Percentiles rank a stretch among this genome's conserved stretches.
These are phyloP conservation scores for Xerocomellus amylosporus DNA, from an alignment of 768 basidiomycete genomes.

Conservation along the genomic window DNA sequence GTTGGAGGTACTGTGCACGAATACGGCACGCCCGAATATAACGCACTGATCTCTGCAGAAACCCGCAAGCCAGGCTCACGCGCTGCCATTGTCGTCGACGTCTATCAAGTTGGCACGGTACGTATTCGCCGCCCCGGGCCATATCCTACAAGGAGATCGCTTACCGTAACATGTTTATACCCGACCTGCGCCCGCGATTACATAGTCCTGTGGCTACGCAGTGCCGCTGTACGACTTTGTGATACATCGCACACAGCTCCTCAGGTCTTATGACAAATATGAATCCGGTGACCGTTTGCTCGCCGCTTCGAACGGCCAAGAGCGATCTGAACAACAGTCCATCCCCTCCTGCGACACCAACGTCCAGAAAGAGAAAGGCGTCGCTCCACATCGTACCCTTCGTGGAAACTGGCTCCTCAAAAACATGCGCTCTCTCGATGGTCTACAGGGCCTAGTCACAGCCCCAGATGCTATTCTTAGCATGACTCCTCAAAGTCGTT, in stretches of 20 bases:
- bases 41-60: conserved; percentile 45
- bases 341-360: conserved; percentile 5
- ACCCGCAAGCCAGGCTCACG: conserved; percentile 56
- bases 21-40: conserved; percentile 60
- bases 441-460: conserved; percentile 46
- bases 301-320: neutral
- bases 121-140: conserved; percentile 12
- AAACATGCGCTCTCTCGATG: conserved; percentile 55
- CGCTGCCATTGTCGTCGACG: conserved; percentile 54
- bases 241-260: conserved; percentile 51
- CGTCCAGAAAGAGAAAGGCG: neutral
- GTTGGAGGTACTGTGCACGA: conserved; percentile 54
- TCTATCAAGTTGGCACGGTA: conserved; percentile 53
- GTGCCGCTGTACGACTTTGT: conserved; percentile 62
- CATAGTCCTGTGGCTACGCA: conserved; percentile 63
- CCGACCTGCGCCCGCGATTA: neutral
- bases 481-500: conserved; percentile 12
- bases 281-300: conserved; percentile 41
- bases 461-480: conserved; percentile 21
- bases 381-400: conserved; percentile 28
- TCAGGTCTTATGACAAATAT: conserved; percentile 38
- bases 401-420: conserved; percentile 50
- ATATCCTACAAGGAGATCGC: neutral
- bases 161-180: neutral
- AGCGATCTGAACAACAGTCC: neutral